phyloP scores from a whole-genome alignment of 352 stramenopile genomes.

The Nothophytophthora sp. region DNA sequence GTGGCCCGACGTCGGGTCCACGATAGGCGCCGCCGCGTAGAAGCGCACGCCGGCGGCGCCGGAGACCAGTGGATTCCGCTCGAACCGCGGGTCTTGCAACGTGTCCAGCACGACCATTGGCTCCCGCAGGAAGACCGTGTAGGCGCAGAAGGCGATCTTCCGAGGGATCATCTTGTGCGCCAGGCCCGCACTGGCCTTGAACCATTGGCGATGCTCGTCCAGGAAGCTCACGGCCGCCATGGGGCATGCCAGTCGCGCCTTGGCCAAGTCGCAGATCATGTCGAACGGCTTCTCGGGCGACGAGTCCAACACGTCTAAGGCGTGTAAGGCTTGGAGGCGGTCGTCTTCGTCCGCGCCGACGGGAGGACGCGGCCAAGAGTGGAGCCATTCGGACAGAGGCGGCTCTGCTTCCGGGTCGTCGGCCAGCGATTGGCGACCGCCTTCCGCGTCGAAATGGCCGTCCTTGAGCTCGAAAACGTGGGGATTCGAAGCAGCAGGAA shows the following conservation, averaged over 20 bases:
- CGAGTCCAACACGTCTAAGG: conserved; percentile 64
- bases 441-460: conserved; percentile 27
- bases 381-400: conserved; percentile 34
- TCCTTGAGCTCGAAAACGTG: conserved; percentile 24
- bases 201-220: conserved; percentile 78
- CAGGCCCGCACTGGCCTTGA: conserved; percentile 70
- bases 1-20: conserved; percentile 57
- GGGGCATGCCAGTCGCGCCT: conserved; percentile 57
- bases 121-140: conserved; percentile 58
- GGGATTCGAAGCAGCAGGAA: conserved; percentile 19
- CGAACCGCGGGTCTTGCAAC: conserved; percentile 87
- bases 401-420: conserved; percentile 21
- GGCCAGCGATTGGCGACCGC: conserved; percentile 10
- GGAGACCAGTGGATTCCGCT: conserved; percentile 87
- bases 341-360: conserved; percentile 51
- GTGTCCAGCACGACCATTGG: conserved; percentile 88
- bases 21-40: conserved; percentile 88
- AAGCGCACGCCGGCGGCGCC: conserved; percentile 92
- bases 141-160: conserved; percentile 82
- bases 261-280: conserved; percentile 81
- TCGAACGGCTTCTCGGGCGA: conserved; percentile 62
- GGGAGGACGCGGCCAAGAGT: conserved; percentile 77
- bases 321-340: conserved; percentile 49
- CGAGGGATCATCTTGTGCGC: conserved; percentile 78
- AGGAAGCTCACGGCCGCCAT: conserved; percentile 86